Conservation (phyloP, 495 filamentous ascomycete species). For the Penicillium bovifimosum region DNA sequence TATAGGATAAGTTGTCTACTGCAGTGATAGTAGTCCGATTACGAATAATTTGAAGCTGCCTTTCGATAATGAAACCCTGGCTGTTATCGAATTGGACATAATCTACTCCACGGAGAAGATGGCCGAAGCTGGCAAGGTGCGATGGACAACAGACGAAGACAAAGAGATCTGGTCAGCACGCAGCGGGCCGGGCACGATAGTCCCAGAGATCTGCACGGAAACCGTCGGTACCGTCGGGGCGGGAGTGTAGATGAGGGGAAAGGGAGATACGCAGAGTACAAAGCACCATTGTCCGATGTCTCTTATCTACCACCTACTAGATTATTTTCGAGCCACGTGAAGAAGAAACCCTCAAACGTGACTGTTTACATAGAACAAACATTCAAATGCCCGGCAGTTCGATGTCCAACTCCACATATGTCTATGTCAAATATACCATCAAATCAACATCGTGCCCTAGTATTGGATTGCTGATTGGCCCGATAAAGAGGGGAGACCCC, state of each 20-base stretch:
- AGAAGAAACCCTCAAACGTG: too few relatives aligned
- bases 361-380: background rate
- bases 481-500: conserved; percentile 2
- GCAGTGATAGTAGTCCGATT: background rate
- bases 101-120: background rate
- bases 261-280: background rate
- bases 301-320: background rate
- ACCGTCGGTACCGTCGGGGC: conserved; percentile 29
- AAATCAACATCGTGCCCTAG: conserved; percentile 6
- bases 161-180: background rate
- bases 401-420: background rate
- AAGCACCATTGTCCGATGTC: background rate
- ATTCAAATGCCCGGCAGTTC: background rate
- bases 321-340: too few relatives aligned
- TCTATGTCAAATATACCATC: background rate
- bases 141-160: background rate
- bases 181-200: background rate
- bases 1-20: conserved; percentile 17
- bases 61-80: background rate
- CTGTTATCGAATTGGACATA: background rate
- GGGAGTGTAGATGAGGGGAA: conserved; percentile 1
- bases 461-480: background rate
- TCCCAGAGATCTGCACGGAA: conserved; percentile 15
- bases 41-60: background rate
- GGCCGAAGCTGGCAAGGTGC: background rate